A percentile compares a stretch with the other conserved stretches of the same genome.
Conservation (phyloP, 108 stramenopile genomes). For the Cyclotella cryptica region DNA sequence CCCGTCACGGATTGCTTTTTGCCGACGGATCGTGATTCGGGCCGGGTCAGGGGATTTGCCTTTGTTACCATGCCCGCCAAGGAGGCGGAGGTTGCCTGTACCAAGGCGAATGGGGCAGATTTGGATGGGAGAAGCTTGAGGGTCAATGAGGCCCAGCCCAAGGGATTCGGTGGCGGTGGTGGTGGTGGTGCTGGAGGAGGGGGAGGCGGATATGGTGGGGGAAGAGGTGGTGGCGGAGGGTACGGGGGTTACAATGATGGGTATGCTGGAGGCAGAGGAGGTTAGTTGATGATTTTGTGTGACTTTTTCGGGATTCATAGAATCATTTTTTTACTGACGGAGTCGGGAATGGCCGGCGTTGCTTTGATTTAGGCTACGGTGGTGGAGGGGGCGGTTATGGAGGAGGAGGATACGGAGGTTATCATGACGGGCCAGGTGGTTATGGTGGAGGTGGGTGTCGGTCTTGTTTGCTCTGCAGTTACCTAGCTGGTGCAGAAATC, state of each 20-base stretch:
- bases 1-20: conserved; percentile 61
- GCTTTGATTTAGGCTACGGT: neutral
- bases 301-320: neutral
- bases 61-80: conserved; percentile 75
- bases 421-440: conserved; percentile 3
- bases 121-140: conserved; percentile 59
- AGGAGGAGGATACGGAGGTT: neutral
- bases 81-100: conserved; percentile 58
- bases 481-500: neutral
- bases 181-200: conserved; percentile 29
- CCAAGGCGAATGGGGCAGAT: conserved; percentile 54
- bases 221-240: conserved; percentile 43
- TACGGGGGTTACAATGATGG: conserved; percentile 45
- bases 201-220: conserved; percentile 18
- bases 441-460: conserved; percentile 31
- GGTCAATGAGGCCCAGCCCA: conserved; percentile 89
- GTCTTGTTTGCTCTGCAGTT: neutral
- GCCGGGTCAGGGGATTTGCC: conserved; percentile 65
- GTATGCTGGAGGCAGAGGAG: conserved; percentile 34
- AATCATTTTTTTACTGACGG: neutral
- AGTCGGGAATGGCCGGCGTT: neutral
- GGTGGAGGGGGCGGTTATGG: conserved; percentile 8
- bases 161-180: conserved; percentile 46
- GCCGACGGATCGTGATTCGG: conserved; percentile 58
- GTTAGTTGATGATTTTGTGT: neutral